Percentiles rank a stretch among this genome's conserved stretches.
Evolutionary conservation across 2,329 filamentous ascomycete species (phyloP).

Genomic region (Cladosporium oxysporum): DNA sequence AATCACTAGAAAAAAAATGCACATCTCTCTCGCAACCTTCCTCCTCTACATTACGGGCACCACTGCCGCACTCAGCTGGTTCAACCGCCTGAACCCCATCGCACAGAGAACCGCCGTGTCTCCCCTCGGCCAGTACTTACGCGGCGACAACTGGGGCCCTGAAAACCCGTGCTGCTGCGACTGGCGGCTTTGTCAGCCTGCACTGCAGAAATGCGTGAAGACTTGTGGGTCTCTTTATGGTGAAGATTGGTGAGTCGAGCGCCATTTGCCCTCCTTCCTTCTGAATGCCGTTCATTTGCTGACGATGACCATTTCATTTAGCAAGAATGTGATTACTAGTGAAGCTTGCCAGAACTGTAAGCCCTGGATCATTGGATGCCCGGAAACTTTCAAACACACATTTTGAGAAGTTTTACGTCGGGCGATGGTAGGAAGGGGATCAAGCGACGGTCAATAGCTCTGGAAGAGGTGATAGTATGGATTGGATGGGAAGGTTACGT

Average conservation of each 20-base stretch:
- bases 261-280: too few species aligned
- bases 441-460: too few species aligned
- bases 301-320: background rate
- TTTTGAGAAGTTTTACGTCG: background rate
- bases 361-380: background rate
- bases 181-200: background rate
- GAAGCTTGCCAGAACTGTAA: background rate
- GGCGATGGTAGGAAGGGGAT: too few species aligned
- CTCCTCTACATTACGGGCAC: background rate
- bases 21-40: background rate
- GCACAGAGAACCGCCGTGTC: background rate
- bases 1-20: background rate
- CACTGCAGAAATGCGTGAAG: background rate
- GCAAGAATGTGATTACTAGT: background rate
- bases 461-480: too few species aligned
- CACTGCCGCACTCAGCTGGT: background rate
- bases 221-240: background rate
- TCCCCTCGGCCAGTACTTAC: background rate
- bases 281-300: too few species aligned
- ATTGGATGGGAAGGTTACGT: too few species aligned
- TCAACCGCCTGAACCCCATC: background rate
- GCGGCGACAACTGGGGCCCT: background rate
- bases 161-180: background rate
- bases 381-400: background rate
- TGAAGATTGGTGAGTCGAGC: background rate